phyloP scores from a whole-genome alignment of 1,284 basidiomycete species.

The Leccinum subrobustum region DNA sequence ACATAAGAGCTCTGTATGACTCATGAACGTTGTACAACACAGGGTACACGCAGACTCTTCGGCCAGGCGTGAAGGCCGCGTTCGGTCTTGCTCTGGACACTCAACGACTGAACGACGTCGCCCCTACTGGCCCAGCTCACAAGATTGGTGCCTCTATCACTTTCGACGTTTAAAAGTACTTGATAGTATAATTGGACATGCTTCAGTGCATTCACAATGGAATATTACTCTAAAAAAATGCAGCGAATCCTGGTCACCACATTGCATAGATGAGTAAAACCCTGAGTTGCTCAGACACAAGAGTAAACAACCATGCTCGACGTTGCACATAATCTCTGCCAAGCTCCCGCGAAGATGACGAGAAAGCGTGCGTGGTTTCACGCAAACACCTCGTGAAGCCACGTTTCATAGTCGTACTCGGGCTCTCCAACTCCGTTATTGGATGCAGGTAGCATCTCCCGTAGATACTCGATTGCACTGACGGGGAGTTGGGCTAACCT shows the following conservation, averaged over 20 bases:
- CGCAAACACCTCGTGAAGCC: constrained; percentile 75
- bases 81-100: constrained; percentile 94
- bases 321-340: background rate
- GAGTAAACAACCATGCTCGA: background rate
- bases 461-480: constrained; percentile 81
- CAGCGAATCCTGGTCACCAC: background rate
- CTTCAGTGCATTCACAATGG: constrained; percentile 13
- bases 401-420: constrained; percentile 75
- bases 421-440: constrained; percentile 56
- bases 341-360: background rate
- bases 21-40: constrained; percentile 8
- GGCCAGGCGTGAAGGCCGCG: constrained; percentile 93
- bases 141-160: constrained; percentile 76
- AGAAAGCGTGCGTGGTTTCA: constrained; percentile 27
- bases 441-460: constrained; percentile 66
- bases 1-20: background rate
- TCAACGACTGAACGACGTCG: constrained; percentile 75
- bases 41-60: constrained; percentile 91
- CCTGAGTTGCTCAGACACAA: background rate
- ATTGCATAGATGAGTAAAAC: background rate
- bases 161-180: constrained; percentile 62
- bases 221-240: constrained; percentile 1
- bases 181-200: constrained; percentile 22
- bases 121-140: constrained; percentile 66
- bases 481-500: constrained; percentile 82